phyloP scores from a whole-genome alignment of 2,329 filamentous ascomycete genomes.

The Colletotrichum tropicicola region DNA sequence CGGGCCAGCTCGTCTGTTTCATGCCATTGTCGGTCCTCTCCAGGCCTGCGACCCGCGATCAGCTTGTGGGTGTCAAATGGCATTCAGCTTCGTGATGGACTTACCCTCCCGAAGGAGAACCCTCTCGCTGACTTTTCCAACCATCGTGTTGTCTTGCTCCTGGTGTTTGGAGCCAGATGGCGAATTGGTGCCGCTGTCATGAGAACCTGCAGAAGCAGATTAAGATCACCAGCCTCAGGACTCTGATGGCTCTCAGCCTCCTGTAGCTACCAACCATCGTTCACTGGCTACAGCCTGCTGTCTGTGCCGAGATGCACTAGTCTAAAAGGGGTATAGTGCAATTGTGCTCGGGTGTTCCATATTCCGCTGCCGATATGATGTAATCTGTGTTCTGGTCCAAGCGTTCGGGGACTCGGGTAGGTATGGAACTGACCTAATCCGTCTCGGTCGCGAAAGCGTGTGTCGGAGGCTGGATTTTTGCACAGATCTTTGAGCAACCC shows the following conservation, averaged over 20 bases:
- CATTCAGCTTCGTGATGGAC: conserved; percentile 32
- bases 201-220: not conserved
- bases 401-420: no score
- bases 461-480: not conserved
- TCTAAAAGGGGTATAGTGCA: not conserved
- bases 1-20: conserved; percentile 93
- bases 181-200: conserved; percentile 4
- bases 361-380: not conserved
- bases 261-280: conserved; percentile 13
- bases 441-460: not conserved
- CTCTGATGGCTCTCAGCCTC: conserved; percentile 23
- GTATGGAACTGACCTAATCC: no score
- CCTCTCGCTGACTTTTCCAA: conserved; percentile 72
- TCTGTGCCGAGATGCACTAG: not conserved
- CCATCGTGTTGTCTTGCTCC: conserved; percentile 50
- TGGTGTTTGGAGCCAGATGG: conserved; percentile 13
- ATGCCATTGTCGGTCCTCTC: conserved; percentile 98
- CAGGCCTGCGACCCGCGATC: conserved; percentile 68
- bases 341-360: not conserved
- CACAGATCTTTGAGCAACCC: conserved; percentile 4
- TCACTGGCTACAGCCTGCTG: not conserved
- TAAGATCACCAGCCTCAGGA: conserved; percentile 17
- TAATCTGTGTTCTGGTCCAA: no score
- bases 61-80: conserved; percentile 5
- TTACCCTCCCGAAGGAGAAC: conserved; percentile 70